A percentile compares a stretch with the other conserved stretches of the same genome.
These are phyloP conservation scores for Venturia nashicola DNA, from an alignment of 2,329 filamentous ascomycete genomes.

Conservation along the genomic window DNA sequence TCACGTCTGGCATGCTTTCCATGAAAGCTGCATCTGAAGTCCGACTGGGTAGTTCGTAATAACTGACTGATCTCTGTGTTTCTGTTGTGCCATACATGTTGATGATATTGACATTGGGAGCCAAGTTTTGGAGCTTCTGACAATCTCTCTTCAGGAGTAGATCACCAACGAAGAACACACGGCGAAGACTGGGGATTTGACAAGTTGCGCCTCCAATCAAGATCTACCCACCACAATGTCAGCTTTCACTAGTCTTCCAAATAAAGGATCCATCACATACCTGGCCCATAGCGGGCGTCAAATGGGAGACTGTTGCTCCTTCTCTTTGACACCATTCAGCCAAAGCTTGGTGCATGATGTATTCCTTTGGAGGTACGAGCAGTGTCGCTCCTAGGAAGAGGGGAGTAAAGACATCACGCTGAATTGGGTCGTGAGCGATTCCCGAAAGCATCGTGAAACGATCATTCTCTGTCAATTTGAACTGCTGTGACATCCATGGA, in stretches of 20 bases:
- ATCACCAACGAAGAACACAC: slow-evolving; percentile 87
- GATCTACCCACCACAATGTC: slow-evolving; percentile 52
- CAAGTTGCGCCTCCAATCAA: slow-evolving; percentile 73
- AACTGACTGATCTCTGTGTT: slow-evolving; percentile 69
- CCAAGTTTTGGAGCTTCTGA: slow-evolving; percentile 60
- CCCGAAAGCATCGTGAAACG: slow-evolving; percentile 75
- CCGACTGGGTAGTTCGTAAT: slow-evolving; percentile 62
- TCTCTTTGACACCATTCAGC: slow-evolving; percentile 79
- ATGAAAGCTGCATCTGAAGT: slow-evolving; percentile 51
- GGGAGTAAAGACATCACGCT: slow-evolving; percentile 75
- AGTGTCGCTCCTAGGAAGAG: slow-evolving; percentile 74
- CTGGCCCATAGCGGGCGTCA: slow-evolving; percentile 74
- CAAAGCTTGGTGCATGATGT: slow-evolving; percentile 75
- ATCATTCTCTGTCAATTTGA: slow-evolving; percentile 58
- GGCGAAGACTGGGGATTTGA: slow-evolving; percentile 62
- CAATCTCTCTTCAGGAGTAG: slow-evolving; percentile 78
- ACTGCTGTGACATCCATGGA: slow-evolving; percentile 82
- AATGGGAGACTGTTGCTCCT: slow-evolving; percentile 65
- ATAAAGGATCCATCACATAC: not conserved
- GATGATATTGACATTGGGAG: slow-evolving; percentile 60
- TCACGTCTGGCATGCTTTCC: slow-evolving; percentile 57
- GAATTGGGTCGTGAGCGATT: slow-evolving; percentile 60
- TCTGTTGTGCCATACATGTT: slow-evolving; percentile 89
- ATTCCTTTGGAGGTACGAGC: slow-evolving; percentile 65
- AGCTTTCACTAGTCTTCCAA: not conserved